Conservation (phyloP, 106 monocot species). For the Dendrobium officinale region DNA sequence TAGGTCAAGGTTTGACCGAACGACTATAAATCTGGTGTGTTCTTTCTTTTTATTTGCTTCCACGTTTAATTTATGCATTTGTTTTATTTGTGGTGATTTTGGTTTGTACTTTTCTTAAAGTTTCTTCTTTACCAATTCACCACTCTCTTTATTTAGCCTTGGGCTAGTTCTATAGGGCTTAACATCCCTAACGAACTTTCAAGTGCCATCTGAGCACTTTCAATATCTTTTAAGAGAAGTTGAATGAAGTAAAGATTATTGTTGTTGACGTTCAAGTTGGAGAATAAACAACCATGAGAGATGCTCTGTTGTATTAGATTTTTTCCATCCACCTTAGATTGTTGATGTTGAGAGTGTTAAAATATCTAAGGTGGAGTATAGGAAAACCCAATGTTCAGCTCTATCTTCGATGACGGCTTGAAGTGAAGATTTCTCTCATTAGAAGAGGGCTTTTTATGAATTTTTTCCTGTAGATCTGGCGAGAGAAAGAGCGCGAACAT, state of each 20-base stretch:
- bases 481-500: constrained; percentile 65
- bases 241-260: constrained; percentile 16
- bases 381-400: constrained; percentile 16
- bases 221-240: neutral
- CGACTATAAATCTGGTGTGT: too few species aligned
- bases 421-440: constrained; percentile 3
- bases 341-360: constrained; percentile 41
- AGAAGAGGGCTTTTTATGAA: constrained; percentile 16
- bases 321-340: constrained; percentile 15
- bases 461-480: constrained; percentile 38
- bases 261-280: constrained; percentile 34
- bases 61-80: too few species aligned
- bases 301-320: constrained; percentile 45
- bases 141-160: too few species aligned
- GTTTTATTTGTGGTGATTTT: too few species aligned
- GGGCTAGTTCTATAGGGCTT: too few species aligned
- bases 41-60: too few species aligned
- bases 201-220: too few species aligned
- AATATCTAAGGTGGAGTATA: constrained; percentile 39
- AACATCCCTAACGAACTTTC: too few species aligned
- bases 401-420: constrained; percentile 4
- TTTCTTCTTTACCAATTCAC: too few species aligned
- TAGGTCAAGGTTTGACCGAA: too few species aligned
- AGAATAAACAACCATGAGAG: constrained; percentile 51
- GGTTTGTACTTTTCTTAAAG: too few species aligned